These are phyloP conservation scores for Arctium lappa DNA, from an alignment of 129 eudicot genomes.

Conservation along the genomic window DNA sequence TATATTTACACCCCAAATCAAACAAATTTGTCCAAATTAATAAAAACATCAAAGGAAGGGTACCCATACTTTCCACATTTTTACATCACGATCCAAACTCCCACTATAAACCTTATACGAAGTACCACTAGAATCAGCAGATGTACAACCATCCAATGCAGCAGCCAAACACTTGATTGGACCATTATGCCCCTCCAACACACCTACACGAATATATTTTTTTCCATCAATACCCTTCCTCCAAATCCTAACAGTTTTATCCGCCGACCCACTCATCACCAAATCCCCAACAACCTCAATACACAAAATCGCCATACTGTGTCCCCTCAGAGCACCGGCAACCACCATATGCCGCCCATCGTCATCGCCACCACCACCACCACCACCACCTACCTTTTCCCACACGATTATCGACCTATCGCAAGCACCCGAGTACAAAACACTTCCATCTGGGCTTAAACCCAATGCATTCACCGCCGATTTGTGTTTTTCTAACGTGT, in stretches of 20 bases:
- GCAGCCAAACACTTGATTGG: constrained; percentile 82
- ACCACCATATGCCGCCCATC: constrained; percentile 48
- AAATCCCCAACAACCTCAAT: constrained; percentile 63
- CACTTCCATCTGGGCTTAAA: constrained; percentile 50
- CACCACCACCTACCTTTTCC: constrained; percentile 44
- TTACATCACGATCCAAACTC: constrained; percentile 79
- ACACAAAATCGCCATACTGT: constrained; percentile 73
- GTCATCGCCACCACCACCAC: constrained; percentile 27
- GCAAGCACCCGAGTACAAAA: constrained; percentile 86
- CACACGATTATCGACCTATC: constrained; percentile 85
- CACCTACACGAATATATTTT: constrained; percentile 57
- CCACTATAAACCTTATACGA: constrained; percentile 60
- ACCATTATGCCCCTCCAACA: constrained; percentile 74
- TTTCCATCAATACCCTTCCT: constrained; percentile 43
- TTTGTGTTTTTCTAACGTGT: constrained; percentile 68
- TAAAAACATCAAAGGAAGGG: constrained; percentile 35
- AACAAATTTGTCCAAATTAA: neutral
- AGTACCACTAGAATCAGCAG: constrained; percentile 5
- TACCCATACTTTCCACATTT: constrained; percentile 67
- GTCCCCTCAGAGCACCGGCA: constrained; percentile 85
- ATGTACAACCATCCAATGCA: constrained; percentile 36
- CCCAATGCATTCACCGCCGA: constrained; percentile 90
- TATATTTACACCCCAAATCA: constrained; percentile 8
- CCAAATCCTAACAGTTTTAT: constrained; percentile 77
- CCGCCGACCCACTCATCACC: constrained; percentile 89